Conservation (phyloP, 164 flowering plant genomes). For the Macadamia tetraphylla region DNA sequence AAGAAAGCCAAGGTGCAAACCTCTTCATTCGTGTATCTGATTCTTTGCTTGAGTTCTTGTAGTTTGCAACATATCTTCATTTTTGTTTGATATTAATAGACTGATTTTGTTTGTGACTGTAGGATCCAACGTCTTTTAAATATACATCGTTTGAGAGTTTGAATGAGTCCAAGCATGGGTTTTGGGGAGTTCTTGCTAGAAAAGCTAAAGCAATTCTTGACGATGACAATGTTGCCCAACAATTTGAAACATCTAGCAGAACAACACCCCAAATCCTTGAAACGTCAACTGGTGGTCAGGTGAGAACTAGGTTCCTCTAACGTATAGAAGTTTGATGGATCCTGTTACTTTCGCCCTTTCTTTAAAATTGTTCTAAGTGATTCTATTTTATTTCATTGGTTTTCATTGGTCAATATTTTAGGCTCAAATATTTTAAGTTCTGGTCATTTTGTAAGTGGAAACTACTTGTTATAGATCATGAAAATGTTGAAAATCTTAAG, state of each 20-base stretch:
- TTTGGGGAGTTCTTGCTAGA: constrained; percentile 84
- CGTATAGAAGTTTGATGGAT: not conserved
- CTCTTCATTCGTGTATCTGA: too few species aligned
- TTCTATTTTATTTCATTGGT: too few species aligned
- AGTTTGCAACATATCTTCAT: not conserved
- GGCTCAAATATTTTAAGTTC: too few species aligned
- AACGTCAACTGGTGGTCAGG: constrained; percentile 35
- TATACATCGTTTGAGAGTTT: constrained; percentile 41
- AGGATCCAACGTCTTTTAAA: constrained; percentile 49
- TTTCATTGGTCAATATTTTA: too few species aligned
- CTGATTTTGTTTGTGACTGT: constrained; percentile 15
- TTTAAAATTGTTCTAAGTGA: not conserved
- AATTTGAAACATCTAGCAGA: constrained; percentile 27
- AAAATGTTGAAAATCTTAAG: too few species aligned
- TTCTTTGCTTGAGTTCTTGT: too few species aligned
- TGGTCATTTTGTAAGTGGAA: too few species aligned
- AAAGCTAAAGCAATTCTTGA: constrained; percentile 89
- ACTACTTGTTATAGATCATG: too few species aligned
- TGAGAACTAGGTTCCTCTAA: constrained; percentile 17
- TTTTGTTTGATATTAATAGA: constrained; percentile 4
- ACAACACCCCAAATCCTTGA: constrained; percentile 22
- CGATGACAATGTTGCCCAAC: constrained; percentile 45
- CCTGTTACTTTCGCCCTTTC: not conserved
- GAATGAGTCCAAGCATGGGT: constrained; percentile 56
- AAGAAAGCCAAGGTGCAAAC: too few species aligned